Conservation (phyloP, 495 filamentous ascomycete species). For the Penicillium robsamsonii region DNA sequence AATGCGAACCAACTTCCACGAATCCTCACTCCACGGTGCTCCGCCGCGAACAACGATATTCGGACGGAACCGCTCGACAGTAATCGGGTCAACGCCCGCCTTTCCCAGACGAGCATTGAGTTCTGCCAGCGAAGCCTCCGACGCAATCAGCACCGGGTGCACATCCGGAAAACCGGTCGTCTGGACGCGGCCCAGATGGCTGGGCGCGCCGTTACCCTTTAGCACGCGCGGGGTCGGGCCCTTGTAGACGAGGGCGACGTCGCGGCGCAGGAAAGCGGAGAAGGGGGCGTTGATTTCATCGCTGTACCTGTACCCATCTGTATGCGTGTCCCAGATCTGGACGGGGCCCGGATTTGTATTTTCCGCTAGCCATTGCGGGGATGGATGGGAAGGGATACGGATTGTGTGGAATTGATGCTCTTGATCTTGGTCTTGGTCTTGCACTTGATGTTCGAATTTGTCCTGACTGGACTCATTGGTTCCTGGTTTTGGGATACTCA, state of each 20-base stretch:
- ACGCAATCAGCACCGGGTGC: constrained; percentile 50
- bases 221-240: constrained; percentile 42
- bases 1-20: constrained; percentile 74
- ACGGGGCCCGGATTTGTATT: constrained; percentile 34
- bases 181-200: constrained; percentile 38
- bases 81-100: constrained; percentile 32
- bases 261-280: constrained; percentile 32
- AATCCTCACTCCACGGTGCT: constrained; percentile 69
- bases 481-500: constrained; percentile 26
- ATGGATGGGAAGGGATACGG: constrained; percentile 34
- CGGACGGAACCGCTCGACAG: constrained; percentile 68
- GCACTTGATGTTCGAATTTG: not conserved
- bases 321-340: constrained; percentile 42
- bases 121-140: constrained; percentile 48
- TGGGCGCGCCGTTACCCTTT: constrained; percentile 38
- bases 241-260: constrained; percentile 42
- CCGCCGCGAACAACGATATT: constrained; percentile 74
- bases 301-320: constrained; percentile 42
- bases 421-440: not conserved
- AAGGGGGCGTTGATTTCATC: constrained; percentile 34
- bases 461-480: not conserved
- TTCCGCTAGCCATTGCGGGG: constrained; percentile 29
- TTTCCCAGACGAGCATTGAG: constrained; percentile 31
- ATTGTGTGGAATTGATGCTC: constrained; percentile 15
- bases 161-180: constrained; percentile 42